Conservation (phyloP, 192 early-diverging fungal genomes). For the Rhizophagus sp. region DNA sequence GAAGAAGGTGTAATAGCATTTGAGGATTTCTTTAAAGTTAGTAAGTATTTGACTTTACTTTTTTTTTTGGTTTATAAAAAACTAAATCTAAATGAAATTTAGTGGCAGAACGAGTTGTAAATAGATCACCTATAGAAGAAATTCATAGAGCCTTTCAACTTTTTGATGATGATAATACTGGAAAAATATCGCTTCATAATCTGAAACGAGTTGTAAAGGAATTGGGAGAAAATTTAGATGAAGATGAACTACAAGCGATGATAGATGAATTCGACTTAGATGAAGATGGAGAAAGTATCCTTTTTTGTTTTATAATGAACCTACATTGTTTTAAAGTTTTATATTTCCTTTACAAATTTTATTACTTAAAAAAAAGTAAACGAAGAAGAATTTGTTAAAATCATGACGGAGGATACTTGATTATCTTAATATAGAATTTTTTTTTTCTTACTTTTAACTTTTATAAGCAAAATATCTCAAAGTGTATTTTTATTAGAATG, state of each 20-base stretch:
- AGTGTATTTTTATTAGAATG: not conserved
- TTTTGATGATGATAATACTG: conserved; percentile 70
- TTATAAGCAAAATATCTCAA: no score
- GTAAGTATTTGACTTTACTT: conserved; percentile 44
- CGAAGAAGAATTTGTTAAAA: conserved; percentile 79
- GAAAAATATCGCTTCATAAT: conserved; percentile 66
- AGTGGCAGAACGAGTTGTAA: conserved; percentile 60
- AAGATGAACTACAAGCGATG: conserved; percentile 85
- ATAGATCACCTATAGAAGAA: conserved; percentile 80
- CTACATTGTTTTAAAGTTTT: not conserved
- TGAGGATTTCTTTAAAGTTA: conserved; percentile 71
- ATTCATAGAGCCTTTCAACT: conserved; percentile 79
- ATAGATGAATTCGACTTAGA: conserved; percentile 89
- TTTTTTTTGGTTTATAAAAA: not conserved
- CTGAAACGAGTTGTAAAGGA: conserved; percentile 76
- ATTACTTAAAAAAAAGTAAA: conserved; percentile 56
- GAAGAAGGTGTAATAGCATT: conserved; percentile 57
- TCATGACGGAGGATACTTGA: conserved; percentile 65
- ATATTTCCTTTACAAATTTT: not conserved
- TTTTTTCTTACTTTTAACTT: no score
- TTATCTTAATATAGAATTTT: no score
- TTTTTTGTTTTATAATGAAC: not conserved
- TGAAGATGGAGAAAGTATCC: conserved; percentile 78
- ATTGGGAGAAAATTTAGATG: conserved; percentile 77
- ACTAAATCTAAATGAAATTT: not conserved